Conservation (phyloP, 2,329 filamentous ascomycete genomes). For the Penicillium digitatum region DNA sequence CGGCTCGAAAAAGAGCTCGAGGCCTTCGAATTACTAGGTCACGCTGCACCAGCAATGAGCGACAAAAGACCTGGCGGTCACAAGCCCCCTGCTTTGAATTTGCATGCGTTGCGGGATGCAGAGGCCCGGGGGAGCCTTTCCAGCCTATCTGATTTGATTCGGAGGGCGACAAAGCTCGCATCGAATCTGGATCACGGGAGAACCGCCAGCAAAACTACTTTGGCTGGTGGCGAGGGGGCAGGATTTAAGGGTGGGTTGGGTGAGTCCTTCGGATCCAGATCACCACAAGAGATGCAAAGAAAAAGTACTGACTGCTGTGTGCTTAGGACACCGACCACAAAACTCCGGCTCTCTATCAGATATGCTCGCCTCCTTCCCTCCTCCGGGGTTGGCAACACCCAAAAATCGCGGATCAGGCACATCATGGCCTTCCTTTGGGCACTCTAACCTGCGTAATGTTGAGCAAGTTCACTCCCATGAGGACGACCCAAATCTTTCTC, state of each 20-base stretch:
- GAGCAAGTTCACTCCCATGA: constrained; percentile 23
- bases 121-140: constrained; percentile 86
- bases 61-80: constrained; percentile 37
- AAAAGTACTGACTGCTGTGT: constrained; percentile 4
- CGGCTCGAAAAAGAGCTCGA: constrained; percentile 26
- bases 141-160: constrained; percentile 85
- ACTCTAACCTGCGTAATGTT: constrained; percentile 34
- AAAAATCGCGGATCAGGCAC: constrained; percentile 32
- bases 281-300: neutral
- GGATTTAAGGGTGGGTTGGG: constrained; percentile 28
- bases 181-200: constrained; percentile 81
- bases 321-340: constrained; percentile 26
- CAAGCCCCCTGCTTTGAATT: constrained; percentile 69
- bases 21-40: constrained; percentile 19
- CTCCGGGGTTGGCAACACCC: constrained; percentile 52
- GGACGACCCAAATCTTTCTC: constrained; percentile 27
- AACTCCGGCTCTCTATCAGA: constrained; percentile 57
- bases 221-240: constrained; percentile 33
- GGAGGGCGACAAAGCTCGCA: constrained; percentile 78
- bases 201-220: constrained; percentile 57
- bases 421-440: constrained; percentile 41
- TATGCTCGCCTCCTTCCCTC: constrained; percentile 63
- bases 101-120: constrained; percentile 74
- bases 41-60: constrained; percentile 37
- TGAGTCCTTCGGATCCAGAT: constrained; percentile 15